Conservation (phyloP, 441 rosid species). For the Syzygium syzygioides region DNA sequence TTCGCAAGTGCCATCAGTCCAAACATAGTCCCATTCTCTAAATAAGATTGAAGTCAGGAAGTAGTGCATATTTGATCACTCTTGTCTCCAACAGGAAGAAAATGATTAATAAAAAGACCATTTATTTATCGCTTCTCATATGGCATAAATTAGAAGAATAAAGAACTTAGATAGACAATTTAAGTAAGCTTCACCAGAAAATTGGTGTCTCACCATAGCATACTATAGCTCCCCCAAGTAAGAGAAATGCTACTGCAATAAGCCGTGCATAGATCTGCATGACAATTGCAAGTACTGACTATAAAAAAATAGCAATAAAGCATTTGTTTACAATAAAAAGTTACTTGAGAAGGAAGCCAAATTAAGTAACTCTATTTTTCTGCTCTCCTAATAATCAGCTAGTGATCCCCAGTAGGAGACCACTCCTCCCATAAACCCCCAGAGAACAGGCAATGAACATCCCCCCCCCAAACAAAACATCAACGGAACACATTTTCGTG, state of each 20-base stretch:
- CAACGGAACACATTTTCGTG: not conserved
- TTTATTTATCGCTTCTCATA: not conserved
- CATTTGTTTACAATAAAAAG: not conserved
- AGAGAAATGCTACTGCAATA: constrained; percentile 31
- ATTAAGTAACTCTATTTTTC: not conserved
- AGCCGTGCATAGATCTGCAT: constrained; percentile 39
- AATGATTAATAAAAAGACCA: not conserved
- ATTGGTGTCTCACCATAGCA: constrained; percentile 39
- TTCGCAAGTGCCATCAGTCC: not conserved
- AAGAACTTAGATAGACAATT: not conserved
- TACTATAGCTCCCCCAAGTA: constrained; percentile 51
- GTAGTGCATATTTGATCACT: not conserved
- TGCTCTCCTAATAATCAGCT: not conserved
- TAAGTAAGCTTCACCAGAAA: not conserved
- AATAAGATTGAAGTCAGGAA: not conserved
- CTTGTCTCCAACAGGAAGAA: not conserved
- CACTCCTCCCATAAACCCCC: not conserved
- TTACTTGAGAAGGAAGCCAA: not conserved
- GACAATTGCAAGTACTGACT: not conserved
- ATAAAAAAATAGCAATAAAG: not conserved
- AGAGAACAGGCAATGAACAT: not conserved
- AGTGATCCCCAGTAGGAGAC: not conserved
- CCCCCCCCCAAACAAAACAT: not conserved
- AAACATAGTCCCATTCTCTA: not conserved
- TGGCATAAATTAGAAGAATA: not conserved